Percentiles rank a stretch among this genome's conserved stretches.
Conservation (phyloP, 768 basidiomycete species). For the Coprinopsis strossmayeri region DNA sequence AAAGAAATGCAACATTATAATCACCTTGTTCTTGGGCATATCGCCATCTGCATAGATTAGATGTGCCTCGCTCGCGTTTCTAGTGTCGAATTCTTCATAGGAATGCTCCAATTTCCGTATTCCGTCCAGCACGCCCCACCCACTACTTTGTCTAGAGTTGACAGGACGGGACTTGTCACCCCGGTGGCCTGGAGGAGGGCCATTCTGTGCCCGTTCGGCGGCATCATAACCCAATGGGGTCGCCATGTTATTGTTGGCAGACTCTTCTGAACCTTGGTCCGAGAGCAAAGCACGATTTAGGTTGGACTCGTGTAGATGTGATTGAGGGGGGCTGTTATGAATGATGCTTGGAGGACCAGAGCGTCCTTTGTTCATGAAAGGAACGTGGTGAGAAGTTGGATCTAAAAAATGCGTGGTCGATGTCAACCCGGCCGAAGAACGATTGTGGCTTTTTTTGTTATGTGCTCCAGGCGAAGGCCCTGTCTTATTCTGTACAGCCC, state of each 20-base stretch:
- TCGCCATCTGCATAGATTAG: slow-evolving; percentile 58
- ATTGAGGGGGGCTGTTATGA: background rate
- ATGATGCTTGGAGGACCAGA: no score
- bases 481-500: background rate
- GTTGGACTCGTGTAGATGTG: slow-evolving; percentile 1
- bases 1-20: background rate
- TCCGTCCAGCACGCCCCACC: slow-evolving; percentile 47
- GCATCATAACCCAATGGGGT: slow-evolving; percentile 11
- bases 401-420: background rate
- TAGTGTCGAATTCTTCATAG: slow-evolving; percentile 53
- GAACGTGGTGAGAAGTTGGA: slow-evolving; percentile 7
- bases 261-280: background rate
- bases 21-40: slow-evolving; percentile 47
- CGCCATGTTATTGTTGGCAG: background rate
- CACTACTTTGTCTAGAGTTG: slow-evolving; percentile 22
- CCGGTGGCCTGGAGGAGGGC: background rate
- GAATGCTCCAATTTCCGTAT: slow-evolving; percentile 46
- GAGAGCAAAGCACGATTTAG: background rate
- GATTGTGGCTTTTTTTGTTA: no score
- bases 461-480: no score
- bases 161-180: background rate
- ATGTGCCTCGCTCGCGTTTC: slow-evolving; percentile 44
- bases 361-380: slow-evolving; percentile 6
- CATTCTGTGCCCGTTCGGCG: slow-evolving; percentile 18
- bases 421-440: no score